Conservation (phyloP, 805 yeast species). For the Candida broadrunensis region DNA sequence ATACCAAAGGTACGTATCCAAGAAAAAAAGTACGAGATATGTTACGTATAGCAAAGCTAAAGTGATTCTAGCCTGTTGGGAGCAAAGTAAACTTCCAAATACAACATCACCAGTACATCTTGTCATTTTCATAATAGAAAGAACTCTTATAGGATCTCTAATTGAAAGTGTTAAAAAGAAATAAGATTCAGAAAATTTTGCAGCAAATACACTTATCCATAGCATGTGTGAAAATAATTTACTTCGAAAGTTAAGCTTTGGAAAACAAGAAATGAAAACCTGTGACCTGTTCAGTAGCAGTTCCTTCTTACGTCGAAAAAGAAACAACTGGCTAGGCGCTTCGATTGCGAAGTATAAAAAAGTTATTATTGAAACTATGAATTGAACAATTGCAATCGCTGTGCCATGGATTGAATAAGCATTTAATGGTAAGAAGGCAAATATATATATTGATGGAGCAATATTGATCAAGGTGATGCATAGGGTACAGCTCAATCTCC, state of each 20-base stretch:
- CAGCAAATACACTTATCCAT: conserved; percentile 30
- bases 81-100: conserved; percentile 22
- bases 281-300: conserved; percentile 4
- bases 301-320: neutral
- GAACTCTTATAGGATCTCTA: conserved; percentile 30
- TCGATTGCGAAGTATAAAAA: conserved; percentile 26
- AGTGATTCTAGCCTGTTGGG: conserved; percentile 23
- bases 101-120: conserved; percentile 25
- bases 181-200: conserved; percentile 35
- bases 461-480: conserved; percentile 17
- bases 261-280: conserved; percentile 19
- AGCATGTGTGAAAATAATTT: conserved; percentile 20
- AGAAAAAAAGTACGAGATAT: conserved; percentile 31
- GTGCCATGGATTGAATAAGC: conserved; percentile 20
- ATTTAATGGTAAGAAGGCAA: conserved; percentile 21
- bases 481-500: conserved; percentile 12
- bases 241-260: conserved; percentile 18
- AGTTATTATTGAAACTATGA: conserved; percentile 24
- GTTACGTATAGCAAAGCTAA: conserved; percentile 22
- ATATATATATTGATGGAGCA: conserved; percentile 27
- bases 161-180: conserved; percentile 33
- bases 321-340: conserved; percentile 22
- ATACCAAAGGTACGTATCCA: conserved; percentile 42
- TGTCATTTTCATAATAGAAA: conserved; percentile 22
- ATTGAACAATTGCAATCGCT: conserved; percentile 21